Evolutionary conservation across 2,329 filamentous ascomycete genomes (phyloP), one percentile per base, ranked within the genome.

Genomic region (Trichoderma gracile): DNA sequence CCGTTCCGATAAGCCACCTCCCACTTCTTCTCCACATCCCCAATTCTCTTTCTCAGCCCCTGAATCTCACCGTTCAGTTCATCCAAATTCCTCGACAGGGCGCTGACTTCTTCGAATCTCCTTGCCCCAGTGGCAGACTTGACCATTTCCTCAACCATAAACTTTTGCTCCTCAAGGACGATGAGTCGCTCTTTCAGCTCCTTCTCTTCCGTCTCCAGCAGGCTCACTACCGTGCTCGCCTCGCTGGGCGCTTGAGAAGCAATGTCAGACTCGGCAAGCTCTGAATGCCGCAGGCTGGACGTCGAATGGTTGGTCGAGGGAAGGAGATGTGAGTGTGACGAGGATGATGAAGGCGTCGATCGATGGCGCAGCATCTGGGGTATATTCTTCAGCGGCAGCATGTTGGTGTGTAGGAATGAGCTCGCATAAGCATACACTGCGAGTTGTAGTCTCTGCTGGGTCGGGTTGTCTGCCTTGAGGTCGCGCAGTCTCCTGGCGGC

Each of bases 111-210:
- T 71, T 97, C 93, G 69, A 96, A 96, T 65, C 91, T 87, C 30
- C 91, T 82, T 12, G 90, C 86, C 47, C 88, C 89, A 54, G 89
- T 89, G 0, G 93, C 92, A 66, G 89, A 86, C 8, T 85, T 86
- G 50, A 96, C 86, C 92, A 96, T 96, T 70, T 91, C 88, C 43
- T 88, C 86, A 0, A 97, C 92, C 77, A 97, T 87, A 76, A 96
- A 96, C 68, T 88, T 89, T 75, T 97, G 93, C 77, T 97, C 93
- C 75, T 97, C 92, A 1, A 97, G 82, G 7, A 97, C 89, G 33
- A 95, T 90, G 14, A 97, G 79, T 4, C 87, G 82, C 71, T 97
- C 93, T 17, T 90, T 85, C 1, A 96, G 79, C 21, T 91, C 86
- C 73, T 92, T 94, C 75, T 97, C 93, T 73, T 97, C 92, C 0